Percentiles rank a stretch among this genome's conserved stretches.
These are phyloP conservation scores for Kazachstania martiniae DNA, from an alignment of 805 yeast genomes.

Conservation along the genomic window DNA sequence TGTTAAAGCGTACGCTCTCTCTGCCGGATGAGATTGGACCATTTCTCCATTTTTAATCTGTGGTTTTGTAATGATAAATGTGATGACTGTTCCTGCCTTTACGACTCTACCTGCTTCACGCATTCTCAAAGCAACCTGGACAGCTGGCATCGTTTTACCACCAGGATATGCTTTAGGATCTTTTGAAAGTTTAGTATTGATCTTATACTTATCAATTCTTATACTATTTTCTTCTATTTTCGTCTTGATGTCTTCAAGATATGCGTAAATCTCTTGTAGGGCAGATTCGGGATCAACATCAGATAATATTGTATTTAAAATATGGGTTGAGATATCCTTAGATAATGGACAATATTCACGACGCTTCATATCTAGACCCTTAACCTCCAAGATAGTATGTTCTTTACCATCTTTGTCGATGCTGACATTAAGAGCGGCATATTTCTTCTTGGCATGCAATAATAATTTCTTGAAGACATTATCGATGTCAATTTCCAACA, in stretches of 20 bases:
- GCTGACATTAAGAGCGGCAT: slow-evolving; percentile 75
- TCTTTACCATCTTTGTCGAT: slow-evolving; percentile 45
- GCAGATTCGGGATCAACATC: slow-evolving; percentile 72
- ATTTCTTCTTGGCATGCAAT: slow-evolving; percentile 91
- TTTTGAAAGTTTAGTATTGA: slow-evolving; percentile 81
- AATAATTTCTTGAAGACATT: slow-evolving; percentile 78
- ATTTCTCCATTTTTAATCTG: slow-evolving; percentile 17
- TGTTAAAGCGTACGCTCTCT: slow-evolving; percentile 71
- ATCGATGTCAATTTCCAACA: slow-evolving; percentile 90
- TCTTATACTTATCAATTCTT: slow-evolving; percentile 57
- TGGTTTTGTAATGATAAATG: slow-evolving; percentile 60
- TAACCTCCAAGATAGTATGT: slow-evolving; percentile 62
- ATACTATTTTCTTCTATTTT: slow-evolving; percentile 52
- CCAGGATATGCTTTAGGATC: slow-evolving; percentile 79
- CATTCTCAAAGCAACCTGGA: slow-evolving; percentile 79
- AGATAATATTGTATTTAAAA: slow-evolving; percentile 58
- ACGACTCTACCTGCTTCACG: slow-evolving; percentile 76
- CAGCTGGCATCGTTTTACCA: slow-evolving; percentile 76
- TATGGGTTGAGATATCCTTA: slow-evolving; percentile 72
- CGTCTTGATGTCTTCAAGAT: slow-evolving; percentile 48
- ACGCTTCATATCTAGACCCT: slow-evolving; percentile 94
- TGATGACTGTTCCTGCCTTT: slow-evolving; percentile 81
- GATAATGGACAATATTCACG: slow-evolving; percentile 93
- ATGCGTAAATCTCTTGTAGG: slow-evolving; percentile 55
- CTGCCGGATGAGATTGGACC: slow-evolving; percentile 35